phyloP scores from a whole-genome alignment of 1,284 basidiomycete species.

The Phlebopus sp. region DNA sequence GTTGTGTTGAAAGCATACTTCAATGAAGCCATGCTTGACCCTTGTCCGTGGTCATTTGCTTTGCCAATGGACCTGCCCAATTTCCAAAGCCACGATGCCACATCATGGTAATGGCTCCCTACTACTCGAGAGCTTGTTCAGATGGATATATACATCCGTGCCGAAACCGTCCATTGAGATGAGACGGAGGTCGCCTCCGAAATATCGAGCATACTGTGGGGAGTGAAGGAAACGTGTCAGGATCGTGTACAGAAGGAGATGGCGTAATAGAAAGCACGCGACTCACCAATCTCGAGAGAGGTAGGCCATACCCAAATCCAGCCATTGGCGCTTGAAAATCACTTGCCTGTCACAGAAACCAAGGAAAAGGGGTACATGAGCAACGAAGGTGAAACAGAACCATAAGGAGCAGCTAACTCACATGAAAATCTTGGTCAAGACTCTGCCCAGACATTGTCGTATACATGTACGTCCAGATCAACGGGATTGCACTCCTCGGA shows the following conservation, averaged over 20 bases:
- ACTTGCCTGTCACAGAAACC: constrained; percentile 50
- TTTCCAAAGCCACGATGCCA: too few species aligned
- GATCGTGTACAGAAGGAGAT: constrained; percentile 8
- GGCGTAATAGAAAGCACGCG: constrained; percentile 3
- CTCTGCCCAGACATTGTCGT: constrained; percentile 94
- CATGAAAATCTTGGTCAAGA: constrained; percentile 79
- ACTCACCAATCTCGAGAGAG: constrained; percentile 81
- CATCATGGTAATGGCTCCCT: constrained; percentile 66
- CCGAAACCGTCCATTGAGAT: constrained; percentile 99
- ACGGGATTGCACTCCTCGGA: constrained; percentile 85
- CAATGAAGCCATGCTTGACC: too few species aligned
- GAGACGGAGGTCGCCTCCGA: constrained; percentile 93
- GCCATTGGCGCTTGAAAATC: constrained; percentile 99
- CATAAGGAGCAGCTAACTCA: not conserved
- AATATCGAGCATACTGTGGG: constrained; percentile 86
- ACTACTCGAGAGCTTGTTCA: constrained; percentile 83
- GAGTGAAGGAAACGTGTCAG: not conserved
- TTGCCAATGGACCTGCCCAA: too few species aligned
- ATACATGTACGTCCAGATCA: constrained; percentile 99
- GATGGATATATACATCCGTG: constrained; percentile 88
- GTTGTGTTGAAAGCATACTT: too few species aligned
- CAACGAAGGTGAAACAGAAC: not conserved
- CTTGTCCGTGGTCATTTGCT: too few species aligned
- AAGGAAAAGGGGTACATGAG: not conserved
- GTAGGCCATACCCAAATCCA: constrained; percentile 94